Evolutionary conservation across 83 land plant genomes (phyloP), one percentile per base, ranked within the genome.

Genomic region (Diphasiastrum complanatum): DNA sequence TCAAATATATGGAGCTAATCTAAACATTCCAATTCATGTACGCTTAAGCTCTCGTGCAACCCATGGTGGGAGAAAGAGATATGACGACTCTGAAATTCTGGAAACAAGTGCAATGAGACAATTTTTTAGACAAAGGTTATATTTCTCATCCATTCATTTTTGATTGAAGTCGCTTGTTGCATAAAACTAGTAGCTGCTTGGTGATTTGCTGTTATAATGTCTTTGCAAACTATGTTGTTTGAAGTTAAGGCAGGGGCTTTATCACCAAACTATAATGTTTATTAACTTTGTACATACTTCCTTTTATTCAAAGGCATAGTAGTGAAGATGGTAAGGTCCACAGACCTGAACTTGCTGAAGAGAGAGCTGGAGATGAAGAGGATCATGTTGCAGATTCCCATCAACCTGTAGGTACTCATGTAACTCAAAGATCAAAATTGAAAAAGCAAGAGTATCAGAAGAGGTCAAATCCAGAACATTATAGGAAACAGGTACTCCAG

Each of bases 311-410:
- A 53, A 52, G 62, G 68, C 62, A 52, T 53, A 51, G 58, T 33
- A 65, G 68, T 55, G 68, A 65, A 2, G 68, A 65, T 12, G 68
- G 51, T 34, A 53, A 65, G 68, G 20, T 53, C 23, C 68, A 65
- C 4, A 27, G 31, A 0, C 45, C 20, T 30, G 68, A 65, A 41
- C 58, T 40, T 1, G 34, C 60, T 26, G 68, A 65, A 14, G 68
- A 53, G 30, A 52, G 59, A 14, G 62, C 33, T 33, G 68, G 68
- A 2, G 59, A 65, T 1, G 68, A 54, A 26, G 68, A 65, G 43
- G 47, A 38, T 2, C 60, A 56, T 8, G 31, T 27, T 19, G 41
- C 43, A 11, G 67, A 64, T 34, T 50, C 60, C 10, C 53, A 64
- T n/a, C 38, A 26, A 2, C 4, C 58, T 20, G 67, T 33, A 33